Base-by-base conservation (phyloP, 1,284 basidiomycete species). In the Moesziomyces sp. region DNA sequence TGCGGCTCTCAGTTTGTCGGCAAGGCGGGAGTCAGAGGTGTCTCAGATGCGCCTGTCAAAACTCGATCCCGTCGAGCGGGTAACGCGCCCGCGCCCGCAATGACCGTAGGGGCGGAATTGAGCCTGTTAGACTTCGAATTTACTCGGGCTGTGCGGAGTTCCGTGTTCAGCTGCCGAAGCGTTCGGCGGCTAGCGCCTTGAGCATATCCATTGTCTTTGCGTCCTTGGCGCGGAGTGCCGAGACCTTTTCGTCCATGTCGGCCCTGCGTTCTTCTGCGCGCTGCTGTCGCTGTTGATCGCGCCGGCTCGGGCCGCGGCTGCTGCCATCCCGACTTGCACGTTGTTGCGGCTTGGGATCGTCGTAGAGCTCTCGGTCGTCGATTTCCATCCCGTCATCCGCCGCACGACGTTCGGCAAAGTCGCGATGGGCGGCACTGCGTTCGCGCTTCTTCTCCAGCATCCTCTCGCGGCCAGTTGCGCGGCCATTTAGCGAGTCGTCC, bases 161-260 rank as follows among this genome's bases (percentile, higher is more conserved):
- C 21, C 21, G 21, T 28, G 28, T 5, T 14, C 26, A 38, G 13
- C 45, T 40, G 9, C 70, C 70, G 43, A 73, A 76, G 8, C 74
- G 52, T 38, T 72, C 53, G 34, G 43, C 21, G 3, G 74, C 74
- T 53, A 76, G 45, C 21, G 62, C 62, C 34, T 64, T 60, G 46
- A 79, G 62, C 78, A 76, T 76, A 3, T 73, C 70, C 61, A 80
- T 78, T 34, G 76, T 80, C 30, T 54, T 58, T 5, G 19, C 57
- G 21, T 78, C 76, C 35, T 70, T 76, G 16, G 53, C 44, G 40
- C 62, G 73, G 43, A 74, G 47, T 47, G 58, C 61, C 5, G 64
- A 42, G n/a, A 69, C 47, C 24, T 52, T 69, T 10, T 61, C 67
- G 11, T 62, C 53, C 58, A 58, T 46, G 34, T 73, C 75, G 6